Evolutionary conservation across 768 basidiomycete species (phyloP), one percentile per base, ranked within the genome.

Genomic region (Podaxis pistillaris): DNA sequence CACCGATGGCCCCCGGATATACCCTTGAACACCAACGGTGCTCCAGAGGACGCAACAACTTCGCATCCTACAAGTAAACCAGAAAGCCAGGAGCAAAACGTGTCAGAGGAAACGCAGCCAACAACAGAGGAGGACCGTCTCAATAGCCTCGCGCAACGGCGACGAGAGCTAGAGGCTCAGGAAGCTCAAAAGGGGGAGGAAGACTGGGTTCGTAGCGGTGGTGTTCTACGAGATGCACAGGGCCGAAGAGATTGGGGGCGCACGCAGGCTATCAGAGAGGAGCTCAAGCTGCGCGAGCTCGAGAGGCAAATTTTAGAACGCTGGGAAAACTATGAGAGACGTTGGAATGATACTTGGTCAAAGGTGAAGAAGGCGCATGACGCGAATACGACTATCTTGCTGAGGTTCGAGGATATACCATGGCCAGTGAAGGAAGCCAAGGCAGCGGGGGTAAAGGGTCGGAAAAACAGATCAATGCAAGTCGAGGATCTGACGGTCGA

Each of bases 161-260:
- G 68, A 12, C 66, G 72, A 12, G 71, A 66, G n/a, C 49, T 63
- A 6, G 80, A 82, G 59, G 76, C 70, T 8, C 75, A 67, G n/a
- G 79, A 82, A 51, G 78, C 78, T 12, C 72, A 75, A n/a, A 71
- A 70, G 50, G 82, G 81, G 30, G 86, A 87, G 69, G 76, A 84
- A 57, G 81, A 80, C 13, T 88, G 86, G 84, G 86, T 88, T 1
- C 78, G 83, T 9, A 80, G 78, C 9, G 86, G 86, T 26, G 85
- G 86, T 1, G 69, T 83, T 22, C 75, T 88, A 33, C 78, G 84
- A 46, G 83, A 85, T 67, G 73, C 73, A 38, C 65, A 73, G 11
- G 85, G 85, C 7, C 76, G 73, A 57, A 76, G 83, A 47, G 85
- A 87, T 68, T 72, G 71, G 66, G 75, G 67, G n/a, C 78, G 83